Evolutionary conservation across 768 basidiomycete species (phyloP).

Genomic region (Terana coerulea): DNA sequence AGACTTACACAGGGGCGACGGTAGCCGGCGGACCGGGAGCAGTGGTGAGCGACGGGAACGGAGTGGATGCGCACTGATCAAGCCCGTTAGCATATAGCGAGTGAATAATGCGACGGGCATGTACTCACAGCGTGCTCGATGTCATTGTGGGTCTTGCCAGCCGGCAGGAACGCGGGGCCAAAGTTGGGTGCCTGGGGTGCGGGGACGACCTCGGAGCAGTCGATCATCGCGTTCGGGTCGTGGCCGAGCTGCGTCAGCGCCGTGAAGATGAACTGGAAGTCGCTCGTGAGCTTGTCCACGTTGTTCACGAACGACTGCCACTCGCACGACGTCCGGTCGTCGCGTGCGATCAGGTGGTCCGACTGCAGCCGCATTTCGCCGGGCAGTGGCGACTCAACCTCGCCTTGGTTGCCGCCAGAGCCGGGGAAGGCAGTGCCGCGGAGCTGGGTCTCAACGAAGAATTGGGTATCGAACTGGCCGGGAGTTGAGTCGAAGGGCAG

Average conservation of each 20-base stretch:
- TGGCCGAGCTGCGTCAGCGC: conserved; percentile 5
- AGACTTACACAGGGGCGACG: conserved; percentile 13
- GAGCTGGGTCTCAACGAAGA: conserved; percentile 19
- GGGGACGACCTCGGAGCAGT: conserved; percentile 15
- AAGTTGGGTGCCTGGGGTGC: neutral
- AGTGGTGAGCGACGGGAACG: conserved; percentile 28
- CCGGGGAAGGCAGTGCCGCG: conserved; percentile 25
- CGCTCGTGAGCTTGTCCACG: conserved; percentile 8
- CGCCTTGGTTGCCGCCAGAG: neutral
- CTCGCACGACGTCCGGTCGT: conserved; percentile 16
- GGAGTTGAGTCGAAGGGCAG: conserved; percentile 28
- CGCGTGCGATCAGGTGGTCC: conserved; percentile 27
- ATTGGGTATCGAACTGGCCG: conserved; percentile 22
- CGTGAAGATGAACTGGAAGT: conserved; percentile 7
- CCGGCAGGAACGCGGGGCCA: conserved; percentile 18
- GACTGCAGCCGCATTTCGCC: conserved; percentile 34
- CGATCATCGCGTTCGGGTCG: neutral
- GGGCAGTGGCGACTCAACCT: conserved; percentile 19
- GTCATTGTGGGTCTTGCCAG: conserved; percentile 22
- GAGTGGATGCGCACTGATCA: conserved; percentile 13
- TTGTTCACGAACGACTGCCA: conserved; percentile 12
- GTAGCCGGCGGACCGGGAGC: conserved; percentile 13
- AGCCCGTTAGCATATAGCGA: neutral
- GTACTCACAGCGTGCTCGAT: conserved; percentile 18
- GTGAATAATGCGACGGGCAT: no score